Conservation (phyloP, 192 early-diverging fungal genomes). For the Backusella circina region DNA sequence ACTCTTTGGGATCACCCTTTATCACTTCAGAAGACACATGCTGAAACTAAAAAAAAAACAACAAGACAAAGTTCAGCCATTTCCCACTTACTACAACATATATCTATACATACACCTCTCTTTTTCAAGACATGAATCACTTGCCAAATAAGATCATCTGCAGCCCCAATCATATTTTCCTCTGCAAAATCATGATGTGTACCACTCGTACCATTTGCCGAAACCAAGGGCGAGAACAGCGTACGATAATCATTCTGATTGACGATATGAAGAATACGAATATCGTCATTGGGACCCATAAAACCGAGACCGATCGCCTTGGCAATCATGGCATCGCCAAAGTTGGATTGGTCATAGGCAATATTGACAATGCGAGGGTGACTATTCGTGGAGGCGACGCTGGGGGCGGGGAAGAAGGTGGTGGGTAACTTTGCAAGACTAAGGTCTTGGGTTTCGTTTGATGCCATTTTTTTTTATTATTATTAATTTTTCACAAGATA, state of each 20-base stretch:
- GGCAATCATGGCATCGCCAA: constrained; percentile 18
- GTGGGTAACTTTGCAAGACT: background rate
- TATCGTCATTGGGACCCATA: constrained; percentile 12
- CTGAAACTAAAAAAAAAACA: constrained; percentile 11
- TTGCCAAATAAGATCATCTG: constrained; percentile 14
- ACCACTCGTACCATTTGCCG: background rate
- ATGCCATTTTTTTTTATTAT: background rate
- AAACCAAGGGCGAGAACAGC: background rate
- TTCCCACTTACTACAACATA: no score
- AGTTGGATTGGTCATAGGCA: constrained; percentile 24
- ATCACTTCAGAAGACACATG: constrained; percentile 12
- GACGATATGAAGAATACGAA: constrained; percentile 19
- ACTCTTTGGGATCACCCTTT: constrained; percentile 21
- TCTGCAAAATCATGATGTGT: background rate
- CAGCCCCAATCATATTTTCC: background rate
- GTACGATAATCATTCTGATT: background rate
- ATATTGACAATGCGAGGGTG: background rate
- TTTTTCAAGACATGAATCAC: constrained; percentile 9
- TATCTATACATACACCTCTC: constrained; percentile 10
- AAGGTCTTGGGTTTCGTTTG: background rate
- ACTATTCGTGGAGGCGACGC: background rate
- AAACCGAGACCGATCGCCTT: constrained; percentile 17
- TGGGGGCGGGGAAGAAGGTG: constrained; percentile 5
- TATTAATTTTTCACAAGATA: no score
- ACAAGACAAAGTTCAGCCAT: no score